Base-by-base conservation (phyloP, 2,329 filamentous ascomycete species). In the Botryotinia globosa region DNA sequence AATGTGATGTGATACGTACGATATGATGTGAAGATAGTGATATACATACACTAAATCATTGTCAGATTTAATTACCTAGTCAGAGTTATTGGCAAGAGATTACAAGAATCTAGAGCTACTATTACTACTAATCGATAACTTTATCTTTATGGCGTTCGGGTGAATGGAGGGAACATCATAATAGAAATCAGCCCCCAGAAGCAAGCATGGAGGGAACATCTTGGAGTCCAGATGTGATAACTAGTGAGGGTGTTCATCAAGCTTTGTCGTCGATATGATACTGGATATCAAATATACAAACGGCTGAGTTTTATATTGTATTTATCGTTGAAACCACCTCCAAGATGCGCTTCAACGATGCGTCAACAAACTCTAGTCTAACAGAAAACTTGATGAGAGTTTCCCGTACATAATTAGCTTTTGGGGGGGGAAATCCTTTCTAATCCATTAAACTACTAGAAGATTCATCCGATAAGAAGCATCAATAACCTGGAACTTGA, bases 391-490 rank as follows among this genome's bases (percentile, higher is more conserved):
- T 54, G 48, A 54, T 16, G 25, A 3, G 14, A n/a, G 4, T n/a
- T 7, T n/a, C n/a, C 12, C 1, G n/a, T n/a, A 1, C 3, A 51
- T n/a, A 1, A n/a, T 12, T 51, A n/a, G 10, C 5, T 51, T 54
- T 16, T 0, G 25, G 0, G 25, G 2, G 48, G 12, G 25, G 16
- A 54, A n/a, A 54, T 10, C n/a, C 48, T 54, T 16, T 54, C 48
- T n/a, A 54, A 25, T n/a, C 48, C 6, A n/a, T 54, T 44, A 54
- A n/a, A n/a, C 1, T 25, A n/a, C 25, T 54, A 54, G 25, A 54
- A 54, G 48, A 54, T 7, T 12, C 12, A 56, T n/a, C 16, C 6
- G 7, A 56, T n/a, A 18, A 3, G 16, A 8, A 14, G 51, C n/a
- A 18, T 32, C n/a, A 56, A 56, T n/a, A 16, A 54, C 48, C 6